A percentile compares a stretch with the other conserved stretches of the same genome.
Evolutionary conservation across 1,139 yeast genomes (phyloP).

Genomic region (Yamadazyma kanchanaburiensis): DNA sequence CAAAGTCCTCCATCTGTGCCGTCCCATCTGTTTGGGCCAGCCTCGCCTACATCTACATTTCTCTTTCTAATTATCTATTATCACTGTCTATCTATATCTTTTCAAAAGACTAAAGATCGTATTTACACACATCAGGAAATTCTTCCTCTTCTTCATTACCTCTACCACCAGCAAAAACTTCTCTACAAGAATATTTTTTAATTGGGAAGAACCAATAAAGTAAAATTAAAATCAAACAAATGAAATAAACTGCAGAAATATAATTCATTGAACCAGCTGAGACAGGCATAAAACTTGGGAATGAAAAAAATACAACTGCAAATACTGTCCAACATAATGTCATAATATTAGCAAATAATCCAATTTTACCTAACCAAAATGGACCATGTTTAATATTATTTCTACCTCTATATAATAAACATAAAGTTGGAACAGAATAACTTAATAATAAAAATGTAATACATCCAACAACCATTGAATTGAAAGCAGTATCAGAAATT

Average conservation of each 20-base stretch:
- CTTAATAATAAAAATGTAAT: constrained; percentile 41
- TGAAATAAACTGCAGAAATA: constrained; percentile 62
- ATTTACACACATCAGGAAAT: constrained; percentile 43
- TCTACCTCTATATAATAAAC: constrained; percentile 57
- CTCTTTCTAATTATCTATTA: too few species aligned
- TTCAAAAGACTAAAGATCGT: constrained; percentile 4
- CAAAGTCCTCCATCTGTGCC: too few species aligned
- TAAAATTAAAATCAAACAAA: constrained; percentile 51
- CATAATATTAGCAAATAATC: constrained; percentile 52
- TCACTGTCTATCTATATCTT: too few species aligned
- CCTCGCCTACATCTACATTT: too few species aligned
- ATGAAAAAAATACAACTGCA: constrained; percentile 60
- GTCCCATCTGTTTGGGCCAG: too few species aligned
- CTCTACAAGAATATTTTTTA: constrained; percentile 36
- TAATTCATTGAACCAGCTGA: constrained; percentile 65
- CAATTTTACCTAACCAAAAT: constrained; percentile 56
- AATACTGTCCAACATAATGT: constrained; percentile 59
- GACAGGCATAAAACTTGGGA: constrained; percentile 67
- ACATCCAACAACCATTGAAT: constrained; percentile 45
- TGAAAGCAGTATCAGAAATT: constrained; percentile 42
- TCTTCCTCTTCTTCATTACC: constrained; percentile 42
- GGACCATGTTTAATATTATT: constrained; percentile 64
- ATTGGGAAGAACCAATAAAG: constrained; percentile 57
- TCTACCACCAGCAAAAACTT: constrained; percentile 44
- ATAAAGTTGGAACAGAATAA: constrained; percentile 41